Percentiles rank a stretch among this genome's conserved stretches.
phyloP scores from a whole-genome alignment of 148 eudicot genomes.

The Salicornia ramosissima region DNA sequence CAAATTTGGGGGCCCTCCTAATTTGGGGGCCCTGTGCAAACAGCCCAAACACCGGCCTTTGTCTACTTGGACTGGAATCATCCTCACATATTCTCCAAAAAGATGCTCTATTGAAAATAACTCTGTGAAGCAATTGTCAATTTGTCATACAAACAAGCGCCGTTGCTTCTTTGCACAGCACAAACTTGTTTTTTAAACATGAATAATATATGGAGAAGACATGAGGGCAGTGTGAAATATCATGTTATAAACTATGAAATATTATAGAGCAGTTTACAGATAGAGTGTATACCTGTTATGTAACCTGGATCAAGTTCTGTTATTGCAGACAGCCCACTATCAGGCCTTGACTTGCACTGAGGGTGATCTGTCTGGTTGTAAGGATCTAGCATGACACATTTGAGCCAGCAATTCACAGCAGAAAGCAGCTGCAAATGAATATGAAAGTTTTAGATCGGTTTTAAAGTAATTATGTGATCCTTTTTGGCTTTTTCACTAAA shows the following conservation, averaged over 20 bases:
- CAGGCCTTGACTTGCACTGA: conserved; percentile 96
- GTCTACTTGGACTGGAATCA: not conserved
- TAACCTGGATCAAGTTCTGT: conserved; percentile 98
- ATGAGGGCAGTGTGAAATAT: not conserved
- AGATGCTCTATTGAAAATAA: not conserved
- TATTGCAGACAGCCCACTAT: conserved; percentile 95
- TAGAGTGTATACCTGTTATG: conserved; percentile 62
- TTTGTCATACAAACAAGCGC: conserved; percentile 7
- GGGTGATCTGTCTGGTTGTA: conserved; percentile 93
- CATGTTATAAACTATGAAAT: not conserved
- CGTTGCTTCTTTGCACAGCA: not conserved
- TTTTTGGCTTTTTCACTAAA: not conserved
- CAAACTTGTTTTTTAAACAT: not conserved
- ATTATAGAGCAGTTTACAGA: not conserved
- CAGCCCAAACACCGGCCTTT: too few species aligned
- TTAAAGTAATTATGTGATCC: not conserved
- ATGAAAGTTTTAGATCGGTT: conserved; percentile 7
- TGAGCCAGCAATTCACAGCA: conserved; percentile 98
- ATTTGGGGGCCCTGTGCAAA: too few species aligned
- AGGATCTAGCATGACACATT: conserved; percentile 87
- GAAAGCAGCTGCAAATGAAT: conserved; percentile 64
- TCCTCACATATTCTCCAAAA: not conserved
- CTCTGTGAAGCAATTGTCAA: not conserved
- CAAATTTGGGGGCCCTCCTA: too few species aligned
- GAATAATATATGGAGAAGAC: not conserved